Percentiles rank a stretch among this genome's conserved stretches.
phyloP scores from a whole-genome alignment of 1,284 basidiomycete genomes.

The Agroathelia rolfsii region DNA sequence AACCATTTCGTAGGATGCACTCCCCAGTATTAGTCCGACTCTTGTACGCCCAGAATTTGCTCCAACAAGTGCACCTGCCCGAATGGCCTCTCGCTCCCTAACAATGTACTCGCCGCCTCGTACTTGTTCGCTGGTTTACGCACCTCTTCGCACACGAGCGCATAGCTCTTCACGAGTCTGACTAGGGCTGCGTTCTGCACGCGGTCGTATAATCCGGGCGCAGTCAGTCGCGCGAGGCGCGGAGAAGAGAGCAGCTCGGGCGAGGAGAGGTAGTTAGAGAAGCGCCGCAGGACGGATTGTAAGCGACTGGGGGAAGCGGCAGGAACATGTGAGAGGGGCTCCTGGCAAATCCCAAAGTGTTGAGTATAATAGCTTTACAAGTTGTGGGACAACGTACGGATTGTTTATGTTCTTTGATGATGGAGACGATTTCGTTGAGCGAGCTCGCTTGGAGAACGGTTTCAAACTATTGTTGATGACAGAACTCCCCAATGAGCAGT shows the following conservation, averaged over 20 bases:
- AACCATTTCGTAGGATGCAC: too few species aligned
- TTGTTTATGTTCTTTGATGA: conserved; percentile 41
- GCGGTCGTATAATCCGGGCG: conserved; percentile 51
- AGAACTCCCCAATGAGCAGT: too few species aligned
- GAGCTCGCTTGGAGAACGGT: conserved; percentile 69
- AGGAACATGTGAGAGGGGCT: conserved; percentile 59
- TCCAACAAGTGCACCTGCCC: conserved; percentile 61
- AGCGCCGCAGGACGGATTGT: conserved; percentile 42
- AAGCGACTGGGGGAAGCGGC: conserved; percentile 47
- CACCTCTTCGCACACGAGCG: conserved; percentile 62
- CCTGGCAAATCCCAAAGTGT: conserved; percentile 31
- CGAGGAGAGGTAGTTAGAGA: conserved; percentile 61
- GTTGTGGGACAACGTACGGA: conserved; percentile 34
- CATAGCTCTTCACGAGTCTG: conserved; percentile 62
- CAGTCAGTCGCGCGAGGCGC: conserved; percentile 64
- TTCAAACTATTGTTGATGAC: conserved; percentile 42
- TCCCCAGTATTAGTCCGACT: too few species aligned
- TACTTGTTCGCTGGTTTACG: conserved; percentile 72
- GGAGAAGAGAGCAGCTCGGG: conserved; percentile 69
- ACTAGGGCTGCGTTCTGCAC: conserved; percentile 71
- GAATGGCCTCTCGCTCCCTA: conserved; percentile 75
- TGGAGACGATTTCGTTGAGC: conserved; percentile 52
- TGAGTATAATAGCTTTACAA: not conserved
- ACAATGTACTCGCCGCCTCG: conserved; percentile 79
- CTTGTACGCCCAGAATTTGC: conserved; percentile 68